phyloP scores from a whole-genome alignment of 2,329 filamentous ascomycete genomes.

The Cladosporium sp. region DNA sequence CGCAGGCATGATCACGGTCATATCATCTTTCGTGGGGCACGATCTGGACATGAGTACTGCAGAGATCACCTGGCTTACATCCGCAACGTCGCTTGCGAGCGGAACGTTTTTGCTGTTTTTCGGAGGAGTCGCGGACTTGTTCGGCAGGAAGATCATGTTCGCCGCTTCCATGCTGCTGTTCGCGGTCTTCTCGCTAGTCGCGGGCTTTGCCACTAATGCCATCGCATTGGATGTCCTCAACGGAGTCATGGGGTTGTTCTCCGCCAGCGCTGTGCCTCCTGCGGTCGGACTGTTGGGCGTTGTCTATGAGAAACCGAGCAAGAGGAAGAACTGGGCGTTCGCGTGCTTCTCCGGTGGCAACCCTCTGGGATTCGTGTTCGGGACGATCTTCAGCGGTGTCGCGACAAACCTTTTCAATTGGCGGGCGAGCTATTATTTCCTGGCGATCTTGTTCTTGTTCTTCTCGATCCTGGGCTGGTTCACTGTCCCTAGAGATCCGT shows the following conservation, averaged over 20 bases:
- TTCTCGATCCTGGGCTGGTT: slow-evolving; percentile 54
- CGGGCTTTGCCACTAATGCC: slow-evolving; percentile 54
- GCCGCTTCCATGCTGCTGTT: slow-evolving; percentile 55
- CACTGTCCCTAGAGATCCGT: slow-evolving; percentile 53
- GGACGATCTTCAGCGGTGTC: slow-evolving; percentile 56
- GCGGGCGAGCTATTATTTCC: slow-evolving; percentile 56
- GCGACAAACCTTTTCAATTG: slow-evolving; percentile 56
- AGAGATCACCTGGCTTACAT: slow-evolving; percentile 62
- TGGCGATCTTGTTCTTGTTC: slow-evolving; percentile 58
- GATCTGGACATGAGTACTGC: slow-evolving; percentile 59
- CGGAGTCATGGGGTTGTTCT: slow-evolving; percentile 58
- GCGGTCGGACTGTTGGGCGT: slow-evolving; percentile 59
- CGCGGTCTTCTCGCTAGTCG: slow-evolving; percentile 49
- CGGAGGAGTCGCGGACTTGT: slow-evolving; percentile 58
- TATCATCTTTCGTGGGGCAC: slow-evolving; percentile 54
- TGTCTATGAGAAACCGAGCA: slow-evolving; percentile 55
- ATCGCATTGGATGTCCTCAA: slow-evolving; percentile 57
- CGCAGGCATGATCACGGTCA: slow-evolving; percentile 54
- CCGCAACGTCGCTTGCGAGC: slow-evolving; percentile 56
- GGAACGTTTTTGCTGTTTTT: slow-evolving; percentile 62
- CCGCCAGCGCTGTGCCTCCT: slow-evolving; percentile 57
- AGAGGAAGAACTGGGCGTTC: slow-evolving; percentile 59
- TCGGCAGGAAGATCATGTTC: slow-evolving; percentile 54
- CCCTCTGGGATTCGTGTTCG: slow-evolving; percentile 51
- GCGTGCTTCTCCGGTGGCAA: slow-evolving; percentile 57